Base-by-base conservation (phyloP, 192 early-diverging fungal genomes). In the Umbelopsis sp. region DNA sequence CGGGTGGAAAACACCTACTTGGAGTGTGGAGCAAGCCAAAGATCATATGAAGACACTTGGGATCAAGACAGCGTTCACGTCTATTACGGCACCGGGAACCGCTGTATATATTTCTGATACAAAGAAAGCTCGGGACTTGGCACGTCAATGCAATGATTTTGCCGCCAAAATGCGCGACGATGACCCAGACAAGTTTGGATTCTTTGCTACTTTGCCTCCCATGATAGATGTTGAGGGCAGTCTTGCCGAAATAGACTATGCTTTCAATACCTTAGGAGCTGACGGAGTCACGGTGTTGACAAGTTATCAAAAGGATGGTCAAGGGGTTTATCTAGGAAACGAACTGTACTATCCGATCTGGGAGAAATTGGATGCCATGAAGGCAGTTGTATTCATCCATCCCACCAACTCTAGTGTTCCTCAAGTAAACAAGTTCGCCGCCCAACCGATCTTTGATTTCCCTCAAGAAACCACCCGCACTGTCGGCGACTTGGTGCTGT, bases 401-500 rank as follows among this genome's bases (percentile, higher is more conserved):
- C 55, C 55, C 21, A 18, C 55, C 10, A 18, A 25, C 15, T 61
- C 55, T 3, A n/a, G 16, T 1, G 25, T 33, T 12, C 55, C 55
- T 0, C 1, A 16, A 35, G 55, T 61, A 3, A 61, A 35, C 30
- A 61, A 61, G 30, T 37, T 2, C 18, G 55, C 55, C 18, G 25
- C 55, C 2, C 25, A 61, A 15, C 55, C 55, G 0, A 22, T 61
- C 4, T 61, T 61, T 13, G 55, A 61, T 30, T 61, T 12, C 16
- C 55, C 55, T 22, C 55, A 61, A 61, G 61, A 81, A 76, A 71
- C 72, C 15, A 76, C 53, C 11, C 35, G 41, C 33, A 47, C 80
- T 25, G 69, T 80, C 13, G 72, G 72, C 25, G 67, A 80, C 16
- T 20, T 81, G 48, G 82, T 81, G 41, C 71, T 81, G 10, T 66